phyloP scores from a whole-genome alignment of 2,329 filamentous ascomycete genomes.

The Penicillium nordicum region DNA sequence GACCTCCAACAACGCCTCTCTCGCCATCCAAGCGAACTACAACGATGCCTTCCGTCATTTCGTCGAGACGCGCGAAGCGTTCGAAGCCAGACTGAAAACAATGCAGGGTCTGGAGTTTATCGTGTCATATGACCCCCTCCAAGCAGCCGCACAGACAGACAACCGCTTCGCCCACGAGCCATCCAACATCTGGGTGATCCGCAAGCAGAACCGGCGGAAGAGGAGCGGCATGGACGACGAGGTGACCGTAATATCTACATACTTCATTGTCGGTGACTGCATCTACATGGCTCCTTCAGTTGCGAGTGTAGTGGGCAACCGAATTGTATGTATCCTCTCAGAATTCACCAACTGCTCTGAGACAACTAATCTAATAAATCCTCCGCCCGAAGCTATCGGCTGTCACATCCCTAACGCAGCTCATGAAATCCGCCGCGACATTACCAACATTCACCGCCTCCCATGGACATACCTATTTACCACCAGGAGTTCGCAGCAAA shows the following conservation, averaged over 20 bases:
- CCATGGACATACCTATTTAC: conserved; percentile 58
- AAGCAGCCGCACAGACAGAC: conserved; percentile 42
- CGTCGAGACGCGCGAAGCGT: conserved; percentile 53
- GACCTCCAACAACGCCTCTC: conserved; percentile 58
- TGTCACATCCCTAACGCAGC: conserved; percentile 54
- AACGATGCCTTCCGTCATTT: conserved; percentile 50
- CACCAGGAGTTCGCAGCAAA: conserved; percentile 44
- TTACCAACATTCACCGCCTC: conserved; percentile 58
- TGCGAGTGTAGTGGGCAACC: conserved; percentile 54
- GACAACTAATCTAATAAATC: conserved; percentile 3
- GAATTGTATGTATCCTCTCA: conserved; percentile 44
- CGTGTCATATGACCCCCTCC: conserved; percentile 56
- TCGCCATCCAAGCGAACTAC: conserved; percentile 51
- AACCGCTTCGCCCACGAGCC: conserved; percentile 44
- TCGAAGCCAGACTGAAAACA: conserved; percentile 54
- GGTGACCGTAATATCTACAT: conserved; percentile 54
- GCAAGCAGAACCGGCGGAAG: conserved; percentile 55
- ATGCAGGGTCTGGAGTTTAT: conserved; percentile 59
- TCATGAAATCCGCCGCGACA: conserved; percentile 52
- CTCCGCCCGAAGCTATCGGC: conserved; percentile 48
- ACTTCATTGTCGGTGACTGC: conserved; percentile 59
- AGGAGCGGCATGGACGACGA: conserved; percentile 45
- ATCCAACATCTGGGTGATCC: conserved; percentile 57
- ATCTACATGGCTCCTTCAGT: conserved; percentile 62
- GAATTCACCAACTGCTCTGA: background rate